A percentile compares a stretch with the other conserved stretches of the same genome.
These are phyloP conservation scores for Clarkia xantiana DNA, from an alignment of 345 rosid species.

Conservation along the genomic window DNA sequence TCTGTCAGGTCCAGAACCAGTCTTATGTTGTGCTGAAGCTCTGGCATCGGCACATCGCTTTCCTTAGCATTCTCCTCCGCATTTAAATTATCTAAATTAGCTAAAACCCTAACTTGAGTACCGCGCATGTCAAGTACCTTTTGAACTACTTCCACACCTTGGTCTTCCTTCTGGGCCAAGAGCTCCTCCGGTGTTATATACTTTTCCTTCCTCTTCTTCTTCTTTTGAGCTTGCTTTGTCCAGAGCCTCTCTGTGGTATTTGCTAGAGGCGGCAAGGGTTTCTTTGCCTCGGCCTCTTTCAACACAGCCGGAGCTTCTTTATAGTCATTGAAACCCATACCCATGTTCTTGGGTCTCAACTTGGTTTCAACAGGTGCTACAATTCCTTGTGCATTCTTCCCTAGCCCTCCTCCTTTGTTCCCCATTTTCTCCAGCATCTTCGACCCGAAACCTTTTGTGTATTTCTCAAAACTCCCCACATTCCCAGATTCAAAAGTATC, in stretches of 20 bases:
- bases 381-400: constrained; percentile 81
- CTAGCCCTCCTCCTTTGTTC: constrained; percentile 77
- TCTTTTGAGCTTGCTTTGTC: constrained; percentile 31
- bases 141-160: constrained; percentile 63
- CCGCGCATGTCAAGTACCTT: constrained; percentile 94
- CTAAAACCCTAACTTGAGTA: constrained; percentile 69
- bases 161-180: constrained; percentile 67
- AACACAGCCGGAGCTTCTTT: constrained; percentile 42
- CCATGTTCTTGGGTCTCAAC: constrained; percentile 86
- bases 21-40: constrained; percentile 73
- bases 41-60: constrained; percentile 81
- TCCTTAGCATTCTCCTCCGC: constrained; percentile 85
- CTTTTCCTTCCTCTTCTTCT: constrained; percentile 6
- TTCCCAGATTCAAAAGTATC: constrained; percentile 23
- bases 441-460: constrained; percentile 72
- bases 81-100: constrained; percentile 76
- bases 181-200: constrained; percentile 56
- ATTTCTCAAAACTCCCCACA: constrained; percentile 60
- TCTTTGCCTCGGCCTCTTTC: constrained; percentile 49
- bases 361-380: constrained; percentile 70
- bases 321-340: constrained; percentile 80
- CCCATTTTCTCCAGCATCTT: constrained; percentile 88
- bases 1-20: constrained; percentile 69
- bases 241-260: constrained; percentile 42
- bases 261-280: constrained; percentile 12